phyloP scores from a whole-genome alignment of 1,284 basidiomycete species.

The Marasmius tenuissimus region DNA sequence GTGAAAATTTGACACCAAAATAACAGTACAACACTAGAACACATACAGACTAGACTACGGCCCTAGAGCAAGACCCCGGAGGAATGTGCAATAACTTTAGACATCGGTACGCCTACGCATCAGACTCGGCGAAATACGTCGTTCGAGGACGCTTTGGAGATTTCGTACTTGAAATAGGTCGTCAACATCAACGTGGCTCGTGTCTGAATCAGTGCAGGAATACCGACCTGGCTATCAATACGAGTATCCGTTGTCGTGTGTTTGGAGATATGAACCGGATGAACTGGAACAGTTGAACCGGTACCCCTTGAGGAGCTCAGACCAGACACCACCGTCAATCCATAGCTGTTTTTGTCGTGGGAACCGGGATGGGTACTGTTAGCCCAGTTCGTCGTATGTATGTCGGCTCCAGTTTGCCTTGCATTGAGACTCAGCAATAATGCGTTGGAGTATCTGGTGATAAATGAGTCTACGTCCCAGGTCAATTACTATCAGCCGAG shows the following conservation, averaged over 20 bases:
- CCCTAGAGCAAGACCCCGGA: neutral
- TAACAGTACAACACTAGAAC: neutral
- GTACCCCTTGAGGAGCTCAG: neutral
- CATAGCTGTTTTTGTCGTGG: neutral
- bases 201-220: neutral
- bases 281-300: neutral
- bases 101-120: neutral
- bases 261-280: neutral
- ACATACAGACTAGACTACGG: neutral
- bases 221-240: neutral
- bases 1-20: no score
- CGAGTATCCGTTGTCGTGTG: neutral
- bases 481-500: neutral
- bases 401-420: neutral
- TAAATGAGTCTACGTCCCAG: neutral
- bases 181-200: neutral
- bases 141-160: neutral
- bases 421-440: neutral
- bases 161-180: neutral
- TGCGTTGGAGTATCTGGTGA: neutral
- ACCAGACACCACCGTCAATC: neutral
- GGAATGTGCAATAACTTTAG: neutral
- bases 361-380: neutral
- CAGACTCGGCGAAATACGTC: neutral
- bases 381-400: neutral